A percentile compares a stretch with the other conserved stretches of the same genome.
Conservation (phyloP, 1,284 basidiomycete genomes). For the Leccinum subspadiceum region DNA sequence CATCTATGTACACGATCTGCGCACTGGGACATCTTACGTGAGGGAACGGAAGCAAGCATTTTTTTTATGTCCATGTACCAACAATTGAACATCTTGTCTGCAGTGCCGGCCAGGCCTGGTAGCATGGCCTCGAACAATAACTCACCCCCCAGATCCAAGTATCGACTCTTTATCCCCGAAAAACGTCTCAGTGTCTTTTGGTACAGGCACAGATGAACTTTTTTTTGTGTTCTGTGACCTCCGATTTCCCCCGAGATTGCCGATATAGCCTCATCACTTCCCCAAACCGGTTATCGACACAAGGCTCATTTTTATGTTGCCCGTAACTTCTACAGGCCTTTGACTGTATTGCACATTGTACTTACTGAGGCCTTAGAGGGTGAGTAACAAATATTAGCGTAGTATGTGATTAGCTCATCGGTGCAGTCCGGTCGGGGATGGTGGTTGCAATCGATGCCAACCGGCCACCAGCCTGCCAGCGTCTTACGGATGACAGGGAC, state of each 20-base stretch:
- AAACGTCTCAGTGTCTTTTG: background rate
- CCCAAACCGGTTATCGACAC: background rate
- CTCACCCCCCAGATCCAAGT: background rate
- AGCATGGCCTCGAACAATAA: background rate
- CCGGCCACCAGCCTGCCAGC: background rate
- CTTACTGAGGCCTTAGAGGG: background rate
- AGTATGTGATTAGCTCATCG: background rate
- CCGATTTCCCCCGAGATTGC: background rate
- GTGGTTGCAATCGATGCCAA: background rate
- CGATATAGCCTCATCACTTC: background rate
- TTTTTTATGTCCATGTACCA: background rate
- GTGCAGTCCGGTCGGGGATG: background rate
- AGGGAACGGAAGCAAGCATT: background rate
- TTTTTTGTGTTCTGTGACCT: background rate
- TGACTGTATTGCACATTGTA: background rate
- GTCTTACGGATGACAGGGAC: background rate
- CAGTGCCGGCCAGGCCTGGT: background rate
- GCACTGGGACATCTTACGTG: background rate
- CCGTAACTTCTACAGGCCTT: background rate
- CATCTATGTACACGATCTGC: background rate
- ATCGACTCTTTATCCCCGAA: slow-evolving; percentile 1
- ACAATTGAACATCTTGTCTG: background rate
- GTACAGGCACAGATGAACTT: background rate
- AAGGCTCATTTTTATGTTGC: background rate
- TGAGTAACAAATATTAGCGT: background rate